Evolutionary conservation across 1,284 basidiomycete genomes (phyloP).

Genomic region (Heterobasidion parviporum): DNA sequence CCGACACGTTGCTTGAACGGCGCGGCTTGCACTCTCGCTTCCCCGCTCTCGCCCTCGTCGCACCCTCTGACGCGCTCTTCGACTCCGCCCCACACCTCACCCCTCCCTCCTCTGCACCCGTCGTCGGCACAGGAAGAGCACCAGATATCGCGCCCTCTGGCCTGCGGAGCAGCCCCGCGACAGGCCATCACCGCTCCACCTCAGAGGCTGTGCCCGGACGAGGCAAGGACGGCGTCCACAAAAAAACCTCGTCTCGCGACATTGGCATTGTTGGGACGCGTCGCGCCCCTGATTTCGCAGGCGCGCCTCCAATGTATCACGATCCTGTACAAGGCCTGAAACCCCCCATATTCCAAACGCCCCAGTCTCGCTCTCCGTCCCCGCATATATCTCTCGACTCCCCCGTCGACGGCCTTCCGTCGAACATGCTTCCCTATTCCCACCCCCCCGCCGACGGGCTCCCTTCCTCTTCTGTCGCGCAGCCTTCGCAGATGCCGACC

Average conservation of each 20-base stretch:
- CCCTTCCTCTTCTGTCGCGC: background rate
- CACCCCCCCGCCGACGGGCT: background rate
- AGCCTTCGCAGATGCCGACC: background rate
- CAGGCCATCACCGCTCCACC: slow-evolving; percentile 33
- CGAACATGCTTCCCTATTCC: background rate
- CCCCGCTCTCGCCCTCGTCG: slow-evolving; percentile 52
- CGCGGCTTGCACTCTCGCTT: slow-evolving; percentile 28
- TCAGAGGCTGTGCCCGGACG: slow-evolving; percentile 32
- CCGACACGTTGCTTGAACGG: slow-evolving; percentile 10
- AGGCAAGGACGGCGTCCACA: slow-evolving; percentile 14
- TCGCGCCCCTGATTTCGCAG: slow-evolving; percentile 7
- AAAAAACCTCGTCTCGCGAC: slow-evolving; percentile 41
- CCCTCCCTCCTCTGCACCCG: background rate
- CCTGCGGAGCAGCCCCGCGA: slow-evolving; percentile 4
- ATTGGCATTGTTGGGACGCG: slow-evolving; percentile 47
- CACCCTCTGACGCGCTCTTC: slow-evolving; percentile 60
- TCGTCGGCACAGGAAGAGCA: background rate
- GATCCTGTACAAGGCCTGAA: slow-evolving; percentile 14
- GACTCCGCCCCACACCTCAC: slow-evolving; percentile 37
- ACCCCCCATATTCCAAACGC: slow-evolving; percentile 45
- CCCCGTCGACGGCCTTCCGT: background rate
- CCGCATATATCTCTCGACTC: slow-evolving; percentile 1
- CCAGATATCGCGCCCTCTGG: background rate
- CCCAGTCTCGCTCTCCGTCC: slow-evolving; percentile 40
- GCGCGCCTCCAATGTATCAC: background rate